Base-by-base conservation (phyloP, 768 basidiomycete genomes). In the Lyophyllum semitale region DNA sequence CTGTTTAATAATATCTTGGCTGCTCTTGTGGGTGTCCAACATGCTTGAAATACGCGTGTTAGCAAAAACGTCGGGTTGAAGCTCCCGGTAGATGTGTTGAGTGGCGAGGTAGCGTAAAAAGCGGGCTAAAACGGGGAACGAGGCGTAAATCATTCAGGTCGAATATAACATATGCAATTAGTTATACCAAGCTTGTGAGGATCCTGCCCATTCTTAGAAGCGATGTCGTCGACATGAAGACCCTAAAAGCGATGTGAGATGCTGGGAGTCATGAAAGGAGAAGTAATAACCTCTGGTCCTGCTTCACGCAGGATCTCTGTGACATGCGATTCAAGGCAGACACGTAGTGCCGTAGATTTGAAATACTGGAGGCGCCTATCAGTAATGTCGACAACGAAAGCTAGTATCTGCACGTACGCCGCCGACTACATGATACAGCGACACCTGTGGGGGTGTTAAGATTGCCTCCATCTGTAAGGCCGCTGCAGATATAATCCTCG, bases 241-340 rank as follows among this genome's bases (percentile, higher is more conserved):
- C 70, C 71, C 66, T 69, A 41, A 5, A 29, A 54, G n/a, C 23
- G 18, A 32, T n/a, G 7, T 9, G n/a, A 9, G 15, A 4, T 3
- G n/a, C 2, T 1, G 7, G 38, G 5, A 17, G 18, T 8, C 6
- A 3, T 8, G 3, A 22, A 9, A 43, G 22, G 11, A 43, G 18
- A 7, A 41, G 4, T 2, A 47, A 54, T 12, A 23, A 69, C 69
- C 53, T 66, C 26, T 6, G n/a, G n/a, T n/a, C n/a, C n/a, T n/a
- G n/a, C n/a, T n/a, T n/a, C n/a, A n/a, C n/a, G n/a, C n/a, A n/a
- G 63, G 62, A 74, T 71, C 49, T 74, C 73, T 1, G 63, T 64
- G 17, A 71, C 71, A 50, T 70, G 63, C 3, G 65, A 62, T 40
- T 73, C 66, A 18, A 71, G 50, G n/a, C 60, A 66, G 1, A 65